Evolutionary conservation across 768 basidiomycete genomes (phyloP), one percentile per base, ranked within the genome.

Genomic region (Amanita subjunquillea): DNA sequence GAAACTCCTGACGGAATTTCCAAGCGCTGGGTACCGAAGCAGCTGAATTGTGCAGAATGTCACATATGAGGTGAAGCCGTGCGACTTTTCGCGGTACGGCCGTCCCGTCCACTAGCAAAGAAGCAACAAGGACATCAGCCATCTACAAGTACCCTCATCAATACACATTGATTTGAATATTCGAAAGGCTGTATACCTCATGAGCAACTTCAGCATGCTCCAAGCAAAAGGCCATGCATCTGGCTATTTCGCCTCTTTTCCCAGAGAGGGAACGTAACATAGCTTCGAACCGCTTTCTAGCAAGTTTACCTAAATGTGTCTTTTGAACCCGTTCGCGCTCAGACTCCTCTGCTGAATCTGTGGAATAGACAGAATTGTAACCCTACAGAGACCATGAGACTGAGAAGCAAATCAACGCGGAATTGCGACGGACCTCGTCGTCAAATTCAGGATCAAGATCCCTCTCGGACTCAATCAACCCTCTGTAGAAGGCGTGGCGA

Each of bases 71-170:
- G 70, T 97, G 86, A 25, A 99, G 77, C 23, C 96, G 85, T 23
- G 96, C 91, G 51, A 98, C 82, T 67, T 99, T 99, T 59, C 94
- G 84, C 51, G 96, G 96, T n/a, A 98, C 91, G 0, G 96, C 83
- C 1, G 96, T 99, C n/a, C 81, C 74, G 57, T 92, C 91, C 17
- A 98, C 83, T 23, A 89, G 74, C 7, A 98, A 70, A 4, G 96
- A 97, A 13, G 87, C 75, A 25, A 94, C 80, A 59, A 99, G 90
- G 58, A 95, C 80, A 58, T 97, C 92, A 4, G 84, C 82, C 34
- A 99, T 80, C 94, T 97, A 30, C 29, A 36, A n/a, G 9, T 8
- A 42, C 13, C 12, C 29, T 15, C 8, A 15, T 39, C 22, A 29
- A 29, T 15, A 10, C 38, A 5, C 20, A 30, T 22, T 3, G 51